Evolutionary conservation across 1,139 yeast genomes (phyloP).

Genomic region (Blastobotrys capitulatus): DNA sequence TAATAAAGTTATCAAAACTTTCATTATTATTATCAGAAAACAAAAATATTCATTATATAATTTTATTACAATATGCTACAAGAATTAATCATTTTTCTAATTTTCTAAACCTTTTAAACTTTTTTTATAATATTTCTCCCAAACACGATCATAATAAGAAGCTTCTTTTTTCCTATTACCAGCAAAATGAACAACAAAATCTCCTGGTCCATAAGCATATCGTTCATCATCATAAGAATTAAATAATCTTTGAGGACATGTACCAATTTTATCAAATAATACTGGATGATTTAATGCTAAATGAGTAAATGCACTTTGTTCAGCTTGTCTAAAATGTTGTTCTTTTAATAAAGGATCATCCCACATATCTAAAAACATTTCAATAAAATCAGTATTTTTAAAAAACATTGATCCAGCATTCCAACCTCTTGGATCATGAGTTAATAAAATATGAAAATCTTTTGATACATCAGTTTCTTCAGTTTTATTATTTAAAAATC

Average conservation of each 20-base stretch:
- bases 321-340: background rate
- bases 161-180: slow-evolving; percentile 2
- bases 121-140: too few species aligned
- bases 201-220: slow-evolving; percentile 3
- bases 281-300: background rate
- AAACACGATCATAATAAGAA: too few species aligned
- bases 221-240: slow-evolving; percentile 4
- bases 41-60: too few species aligned
- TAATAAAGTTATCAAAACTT: too few species aligned
- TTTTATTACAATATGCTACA: too few species aligned
- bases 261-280: background rate
- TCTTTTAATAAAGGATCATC: slow-evolving; percentile 8
- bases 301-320: slow-evolving; percentile 3
- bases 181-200: slow-evolving; percentile 8
- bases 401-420: slow-evolving; percentile 36
- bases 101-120: too few species aligned
- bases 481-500: slow-evolving; percentile 17
- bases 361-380: slow-evolving; percentile 17
- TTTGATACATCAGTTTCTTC: slow-evolving; percentile 18
- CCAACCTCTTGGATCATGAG: slow-evolving; percentile 29
- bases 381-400: slow-evolving; percentile 26
- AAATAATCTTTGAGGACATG: slow-evolving; percentile 1
- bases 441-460: slow-evolving; percentile 23
- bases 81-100: too few species aligned
- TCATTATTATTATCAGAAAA: too few species aligned